Evolutionary conservation across 805 yeast species (phyloP).

Genomic region (Ogataea populi-albae): DNA sequence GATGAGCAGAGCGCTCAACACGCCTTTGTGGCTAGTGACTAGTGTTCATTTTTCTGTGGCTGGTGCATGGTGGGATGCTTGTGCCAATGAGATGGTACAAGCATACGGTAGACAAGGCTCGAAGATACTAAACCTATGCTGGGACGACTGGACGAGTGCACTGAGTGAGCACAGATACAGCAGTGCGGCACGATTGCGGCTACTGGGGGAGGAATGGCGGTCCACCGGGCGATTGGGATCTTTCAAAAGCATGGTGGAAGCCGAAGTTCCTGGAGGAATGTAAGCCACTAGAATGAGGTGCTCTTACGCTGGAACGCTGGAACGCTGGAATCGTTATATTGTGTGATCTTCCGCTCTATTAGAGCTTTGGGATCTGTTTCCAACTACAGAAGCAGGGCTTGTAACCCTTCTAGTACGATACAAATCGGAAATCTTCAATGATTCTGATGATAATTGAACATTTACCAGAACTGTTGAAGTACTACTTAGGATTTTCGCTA

Average conservation of each 20-base stretch:
- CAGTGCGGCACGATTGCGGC: conserved; percentile 73
- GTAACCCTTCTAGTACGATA: too few relatives aligned
- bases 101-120: conserved; percentile 68
- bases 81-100: conserved; percentile 52
- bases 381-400: too few relatives aligned
- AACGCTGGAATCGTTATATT: too few relatives aligned
- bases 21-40: conserved; percentile 44
- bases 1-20: conserved; percentile 69
- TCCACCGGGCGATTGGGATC: conserved; percentile 43
- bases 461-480: too few relatives aligned
- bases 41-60: conserved; percentile 70
- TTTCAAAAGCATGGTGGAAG: conserved; percentile 39
- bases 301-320: too few relatives aligned
- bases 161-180: conserved; percentile 56
- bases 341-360: too few relatives aligned
- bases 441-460: too few relatives aligned
- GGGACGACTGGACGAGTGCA: conserved; percentile 50
- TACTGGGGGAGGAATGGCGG: conserved; percentile 80
- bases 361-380: too few relatives aligned
- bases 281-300: too few relatives aligned
- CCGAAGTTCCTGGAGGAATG: conserved; percentile 19
- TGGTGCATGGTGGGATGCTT: conserved; percentile 91
- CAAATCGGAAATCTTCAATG: too few relatives aligned
- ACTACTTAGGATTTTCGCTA: too few relatives aligned
- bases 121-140: conserved; percentile 53